A percentile compares a stretch with the other conserved stretches of the same genome.
Conservation (phyloP, 768 basidiomycete species). For the Tulasnella sp. region DNA sequence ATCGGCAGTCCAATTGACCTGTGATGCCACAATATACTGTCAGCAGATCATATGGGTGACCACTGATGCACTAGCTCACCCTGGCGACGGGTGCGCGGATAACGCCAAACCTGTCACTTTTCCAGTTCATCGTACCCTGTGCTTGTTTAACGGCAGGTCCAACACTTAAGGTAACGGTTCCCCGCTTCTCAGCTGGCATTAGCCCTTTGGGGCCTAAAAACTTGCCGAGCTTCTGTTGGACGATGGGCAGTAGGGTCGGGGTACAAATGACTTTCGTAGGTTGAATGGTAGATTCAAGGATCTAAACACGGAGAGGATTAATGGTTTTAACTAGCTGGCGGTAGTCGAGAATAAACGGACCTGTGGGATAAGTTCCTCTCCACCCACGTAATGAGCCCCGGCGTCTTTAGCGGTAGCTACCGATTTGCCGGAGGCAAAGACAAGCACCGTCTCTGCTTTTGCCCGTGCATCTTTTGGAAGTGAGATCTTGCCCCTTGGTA, state of each 20-base stretch:
- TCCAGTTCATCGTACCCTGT: constrained; percentile 86
- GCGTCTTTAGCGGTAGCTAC: constrained; percentile 80
- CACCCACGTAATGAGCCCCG: constrained; percentile 89
- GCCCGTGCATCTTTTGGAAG: constrained; percentile 67
- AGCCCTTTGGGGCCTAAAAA: constrained; percentile 81
- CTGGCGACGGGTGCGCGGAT: constrained; percentile 78
- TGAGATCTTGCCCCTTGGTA: constrained; percentile 85
- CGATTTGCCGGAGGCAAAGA: constrained; percentile 82
- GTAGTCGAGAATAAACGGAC: constrained; percentile 46
- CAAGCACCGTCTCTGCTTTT: constrained; percentile 74
- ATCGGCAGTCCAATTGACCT: constrained; percentile 70
- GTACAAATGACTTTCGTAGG: constrained; percentile 85
- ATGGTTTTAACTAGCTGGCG: background rate
- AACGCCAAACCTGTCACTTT: constrained; percentile 79
- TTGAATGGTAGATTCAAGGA: constrained; percentile 66
- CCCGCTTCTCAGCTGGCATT: constrained; percentile 92
- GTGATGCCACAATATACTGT: background rate
- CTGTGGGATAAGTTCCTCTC: constrained; percentile 80
- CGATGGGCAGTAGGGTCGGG: constrained; percentile 67
- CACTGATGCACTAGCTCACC: constrained; percentile 42
- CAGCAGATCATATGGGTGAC: background rate
- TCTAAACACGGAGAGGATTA: constrained; percentile 41
- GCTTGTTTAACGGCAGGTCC: constrained; percentile 74
- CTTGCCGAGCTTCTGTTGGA: constrained; percentile 76
- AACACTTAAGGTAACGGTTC: constrained; percentile 89